Evolutionary conservation across 1,139 yeast species (phyloP).

Genomic region (Geotrichum fermentans): DNA sequence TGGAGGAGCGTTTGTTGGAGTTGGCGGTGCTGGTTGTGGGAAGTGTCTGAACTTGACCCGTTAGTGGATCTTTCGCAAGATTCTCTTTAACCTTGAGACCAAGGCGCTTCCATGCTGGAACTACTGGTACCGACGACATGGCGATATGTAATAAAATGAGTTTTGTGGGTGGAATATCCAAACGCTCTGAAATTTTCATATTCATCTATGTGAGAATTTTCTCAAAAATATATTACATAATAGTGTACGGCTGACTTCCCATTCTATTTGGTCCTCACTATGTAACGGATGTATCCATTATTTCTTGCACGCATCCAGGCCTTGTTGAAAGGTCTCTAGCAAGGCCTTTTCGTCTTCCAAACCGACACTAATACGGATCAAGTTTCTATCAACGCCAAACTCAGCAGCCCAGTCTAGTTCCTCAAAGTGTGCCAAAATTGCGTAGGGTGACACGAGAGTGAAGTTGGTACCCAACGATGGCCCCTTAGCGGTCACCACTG

Average conservation of each 20-base stretch:
- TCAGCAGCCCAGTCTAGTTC: conserved; percentile 77
- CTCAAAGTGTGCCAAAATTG: conserved; percentile 79
- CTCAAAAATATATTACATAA: neutral
- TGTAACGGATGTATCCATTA: no score
- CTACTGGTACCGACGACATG: conserved; percentile 20
- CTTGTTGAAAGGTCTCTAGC: conserved; percentile 39
- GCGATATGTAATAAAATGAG: neutral
- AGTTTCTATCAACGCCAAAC: conserved; percentile 79
- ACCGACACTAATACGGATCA: conserved; percentile 84
- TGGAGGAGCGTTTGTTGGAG: conserved; percentile 30
- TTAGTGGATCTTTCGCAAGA: conserved; percentile 20
- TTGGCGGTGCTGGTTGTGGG: neutral
- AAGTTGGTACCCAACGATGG: conserved; percentile 93
- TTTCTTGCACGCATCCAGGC: conserved; percentile 23
- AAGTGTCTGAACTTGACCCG: conserved; percentile 4
- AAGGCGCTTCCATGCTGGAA: conserved; percentile 90
- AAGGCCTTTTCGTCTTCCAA: conserved; percentile 44
- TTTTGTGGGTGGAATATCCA: neutral
- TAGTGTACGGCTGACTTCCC: neutral
- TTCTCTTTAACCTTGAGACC: conserved; percentile 55
- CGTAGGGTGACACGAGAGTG: conserved; percentile 87
- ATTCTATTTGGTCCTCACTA: neutral
- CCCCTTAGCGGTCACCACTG: conserved; percentile 75
- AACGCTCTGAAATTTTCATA: no score
- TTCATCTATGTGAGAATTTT: neutral